phyloP scores from a whole-genome alignment of 768 basidiomycete genomes.

The Rhodosporidiobolus sp. region DNA sequence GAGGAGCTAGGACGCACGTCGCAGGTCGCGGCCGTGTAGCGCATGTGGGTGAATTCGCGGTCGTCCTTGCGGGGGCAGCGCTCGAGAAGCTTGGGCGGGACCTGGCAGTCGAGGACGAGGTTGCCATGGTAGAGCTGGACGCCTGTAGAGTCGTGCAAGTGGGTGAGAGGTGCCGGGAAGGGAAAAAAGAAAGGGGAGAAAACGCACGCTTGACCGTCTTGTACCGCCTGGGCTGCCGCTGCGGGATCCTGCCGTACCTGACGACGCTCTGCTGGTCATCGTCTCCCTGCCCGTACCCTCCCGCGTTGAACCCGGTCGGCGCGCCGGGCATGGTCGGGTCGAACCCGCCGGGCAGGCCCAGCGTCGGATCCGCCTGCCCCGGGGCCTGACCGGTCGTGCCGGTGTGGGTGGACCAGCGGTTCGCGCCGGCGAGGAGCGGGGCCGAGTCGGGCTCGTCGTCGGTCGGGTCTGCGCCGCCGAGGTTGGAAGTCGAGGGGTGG shows the following conservation, averaged over 20 bases:
- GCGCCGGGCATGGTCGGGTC: constrained; percentile 10
- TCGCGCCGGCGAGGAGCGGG: constrained; percentile 1
- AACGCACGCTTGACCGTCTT: constrained; percentile 90
- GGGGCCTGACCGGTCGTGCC: constrained; percentile 6
- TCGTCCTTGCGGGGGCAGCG: constrained; percentile 73
- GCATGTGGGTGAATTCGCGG: constrained; percentile 91
- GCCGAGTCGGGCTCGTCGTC: constrained; percentile 25
- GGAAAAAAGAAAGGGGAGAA: constrained; percentile 42
- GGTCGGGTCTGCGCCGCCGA: not conserved
- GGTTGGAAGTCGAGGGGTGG: not conserved
- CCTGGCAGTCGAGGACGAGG: constrained; percentile 78
- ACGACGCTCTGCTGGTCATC: constrained; percentile 40
- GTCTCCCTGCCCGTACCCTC: not conserved
- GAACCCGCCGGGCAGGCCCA: constrained; percentile 18
- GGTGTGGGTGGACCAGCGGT: not conserved
- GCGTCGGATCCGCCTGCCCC: constrained; percentile 24
- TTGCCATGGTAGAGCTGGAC: constrained; percentile 79
- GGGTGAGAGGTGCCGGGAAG: not conserved
- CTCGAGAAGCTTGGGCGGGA: constrained; percentile 84
- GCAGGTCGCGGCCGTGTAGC: constrained; percentile 91
- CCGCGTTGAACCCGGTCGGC: not conserved
- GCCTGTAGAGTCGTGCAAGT: constrained; percentile 13
- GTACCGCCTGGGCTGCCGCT: constrained; percentile 79
- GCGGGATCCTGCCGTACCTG: constrained; percentile 85
- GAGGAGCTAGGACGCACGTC: constrained; percentile 51